Conservation (phyloP, 441 rosid genomes). For the Brassica hybrid region DNA sequence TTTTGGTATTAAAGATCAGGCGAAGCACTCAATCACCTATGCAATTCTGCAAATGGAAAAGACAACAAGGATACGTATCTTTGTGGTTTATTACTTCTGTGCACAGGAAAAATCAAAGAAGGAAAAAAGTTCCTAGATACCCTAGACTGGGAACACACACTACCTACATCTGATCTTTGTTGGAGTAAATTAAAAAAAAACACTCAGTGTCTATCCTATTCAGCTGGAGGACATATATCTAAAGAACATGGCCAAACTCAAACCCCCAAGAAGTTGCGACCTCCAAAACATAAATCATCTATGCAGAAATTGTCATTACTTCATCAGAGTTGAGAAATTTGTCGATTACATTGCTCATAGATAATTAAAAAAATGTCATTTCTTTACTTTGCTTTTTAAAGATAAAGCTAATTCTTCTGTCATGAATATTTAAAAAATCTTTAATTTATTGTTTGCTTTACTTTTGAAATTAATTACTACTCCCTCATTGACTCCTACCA, state of each 20-base stretch:
- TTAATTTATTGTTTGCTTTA: too few species aligned
- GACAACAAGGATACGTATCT: neutral
- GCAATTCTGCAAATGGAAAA: neutral
- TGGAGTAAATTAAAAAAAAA: neutral
- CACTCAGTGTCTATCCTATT: neutral
- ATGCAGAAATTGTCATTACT: too few species aligned
- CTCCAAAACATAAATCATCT: too few species aligned
- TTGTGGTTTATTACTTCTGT: neutral
- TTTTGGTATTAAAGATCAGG: neutral
- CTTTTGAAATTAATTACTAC: too few species aligned
- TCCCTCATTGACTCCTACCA: too few species aligned
- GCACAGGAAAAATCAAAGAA: neutral
- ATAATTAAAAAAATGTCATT: too few species aligned
- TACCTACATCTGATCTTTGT: neutral
- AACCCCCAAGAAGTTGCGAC: neutral
- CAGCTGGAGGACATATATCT: neutral
- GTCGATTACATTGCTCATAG: too few species aligned
- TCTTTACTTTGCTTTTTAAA: too few species aligned
- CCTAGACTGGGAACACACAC: neutral
- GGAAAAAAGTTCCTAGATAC: neutral
- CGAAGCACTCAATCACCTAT: neutral
- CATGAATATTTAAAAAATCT: too few species aligned
- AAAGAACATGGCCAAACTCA: neutral
- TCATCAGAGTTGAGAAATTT: too few species aligned
- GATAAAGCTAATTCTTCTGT: too few species aligned